Percentiles rank a stretch among this genome's conserved stretches.
phyloP scores from a whole-genome alignment of 2,329 filamentous ascomycete species.

The Fusarium cyanostomum region DNA sequence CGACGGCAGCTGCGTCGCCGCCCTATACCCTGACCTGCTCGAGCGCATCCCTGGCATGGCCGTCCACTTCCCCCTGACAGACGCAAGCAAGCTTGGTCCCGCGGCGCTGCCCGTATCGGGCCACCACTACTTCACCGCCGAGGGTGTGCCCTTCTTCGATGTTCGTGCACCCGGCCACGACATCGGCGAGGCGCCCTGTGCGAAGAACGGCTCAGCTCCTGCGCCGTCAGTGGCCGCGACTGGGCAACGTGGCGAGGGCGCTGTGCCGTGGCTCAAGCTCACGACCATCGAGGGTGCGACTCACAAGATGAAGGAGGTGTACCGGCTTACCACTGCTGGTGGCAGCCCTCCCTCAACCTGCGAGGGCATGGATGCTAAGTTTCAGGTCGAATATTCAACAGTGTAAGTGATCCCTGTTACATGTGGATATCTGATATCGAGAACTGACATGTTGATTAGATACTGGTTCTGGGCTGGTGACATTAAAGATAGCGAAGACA shows the following conservation, averaged over 20 bases:
- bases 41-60: slow-evolving; percentile 71
- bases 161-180: slow-evolving; percentile 65
- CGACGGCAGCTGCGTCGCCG: slow-evolving; percentile 84
- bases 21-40: slow-evolving; percentile 74
- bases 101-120: slow-evolving; percentile 73
- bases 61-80: slow-evolving; percentile 69
- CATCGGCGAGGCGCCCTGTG: slow-evolving; percentile 69
- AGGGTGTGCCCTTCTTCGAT: slow-evolving; percentile 81
- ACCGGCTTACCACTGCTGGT: slow-evolving; percentile 84
- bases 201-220: slow-evolving; percentile 66
- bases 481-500: slow-evolving; percentile 19
- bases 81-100: slow-evolving; percentile 58
- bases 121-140: slow-evolving; percentile 81
- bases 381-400: slow-evolving; percentile 82
- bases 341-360: slow-evolving; percentile 81
- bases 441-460: slow-evolving; percentile 33
- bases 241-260: slow-evolving; percentile 71
- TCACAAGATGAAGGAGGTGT: slow-evolving; percentile 76
- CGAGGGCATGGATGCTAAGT: slow-evolving; percentile 66
- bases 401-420: slow-evolving; percentile 69
- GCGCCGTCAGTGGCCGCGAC: slow-evolving; percentile 70
- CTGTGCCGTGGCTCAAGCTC: slow-evolving; percentile 85
- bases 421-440: not conserved
- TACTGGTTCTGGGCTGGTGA: slow-evolving; percentile 44
- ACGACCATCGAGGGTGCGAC: slow-evolving; percentile 62